Percentiles rank a stretch among this genome's conserved stretches.
Conservation (phyloP, 345 rosid species). For the Balakata baccata region DNA sequence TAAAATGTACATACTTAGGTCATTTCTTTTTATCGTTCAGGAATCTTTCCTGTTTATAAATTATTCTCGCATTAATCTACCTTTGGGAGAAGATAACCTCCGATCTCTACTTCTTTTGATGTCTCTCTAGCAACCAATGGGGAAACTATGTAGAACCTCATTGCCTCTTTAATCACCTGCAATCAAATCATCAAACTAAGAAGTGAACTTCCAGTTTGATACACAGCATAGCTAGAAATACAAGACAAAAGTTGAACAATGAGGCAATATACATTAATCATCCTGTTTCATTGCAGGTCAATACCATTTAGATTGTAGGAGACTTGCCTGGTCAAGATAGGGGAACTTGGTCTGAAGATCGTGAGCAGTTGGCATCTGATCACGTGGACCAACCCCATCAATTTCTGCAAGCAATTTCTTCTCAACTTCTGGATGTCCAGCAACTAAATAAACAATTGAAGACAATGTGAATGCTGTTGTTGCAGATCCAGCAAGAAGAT, state of each 20-base stretch:
- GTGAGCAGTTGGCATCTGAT: conserved; percentile 50
- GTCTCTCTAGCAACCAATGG: conserved; percentile 88
- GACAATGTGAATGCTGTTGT: conserved; percentile 85
- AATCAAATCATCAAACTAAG: conserved; percentile 1
- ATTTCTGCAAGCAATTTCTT: conserved; percentile 64
- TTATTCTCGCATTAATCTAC: conserved; percentile 31
- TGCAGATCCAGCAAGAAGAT: conserved; percentile 88
- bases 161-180: conserved; percentile 83
- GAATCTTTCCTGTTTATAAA: neutral
- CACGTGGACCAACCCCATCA: conserved; percentile 58
- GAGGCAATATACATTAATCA: neutral
- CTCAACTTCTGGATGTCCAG: conserved; percentile 73
- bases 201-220: neutral
- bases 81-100: conserved; percentile 83
- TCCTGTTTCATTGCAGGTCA: neutral
- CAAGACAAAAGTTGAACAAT: neutral
- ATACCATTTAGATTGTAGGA: neutral
- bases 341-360: conserved; percentile 74
- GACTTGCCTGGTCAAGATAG: conserved; percentile 71
- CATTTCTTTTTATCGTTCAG: neutral
- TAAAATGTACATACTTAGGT: too few species aligned
- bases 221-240: neutral
- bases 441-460: conserved; percentile 59
- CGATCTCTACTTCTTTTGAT: conserved; percentile 68
- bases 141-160: conserved; percentile 78